phyloP scores from a whole-genome alignment of 345 rosid species.

The Citrus hindsii region DNA sequence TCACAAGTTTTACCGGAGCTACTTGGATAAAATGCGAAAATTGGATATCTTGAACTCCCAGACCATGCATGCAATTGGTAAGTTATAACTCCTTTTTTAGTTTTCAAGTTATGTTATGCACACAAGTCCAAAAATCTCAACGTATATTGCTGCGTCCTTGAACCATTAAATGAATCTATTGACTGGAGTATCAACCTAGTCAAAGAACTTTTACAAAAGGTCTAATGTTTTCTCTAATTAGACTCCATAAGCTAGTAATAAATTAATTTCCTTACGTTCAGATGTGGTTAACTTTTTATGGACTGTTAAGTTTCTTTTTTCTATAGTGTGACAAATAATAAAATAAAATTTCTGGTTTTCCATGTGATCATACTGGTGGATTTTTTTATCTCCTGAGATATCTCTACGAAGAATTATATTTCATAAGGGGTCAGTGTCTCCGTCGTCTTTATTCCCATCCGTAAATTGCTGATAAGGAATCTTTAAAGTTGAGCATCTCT shows the following conservation, averaged over 20 bases:
- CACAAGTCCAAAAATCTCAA: not conserved
- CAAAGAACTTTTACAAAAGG: not conserved
- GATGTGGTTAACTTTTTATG: not conserved
- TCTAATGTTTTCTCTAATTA: not conserved
- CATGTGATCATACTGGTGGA: not conserved
- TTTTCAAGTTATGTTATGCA: no score
- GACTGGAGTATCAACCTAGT: not conserved
- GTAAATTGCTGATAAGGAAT: conserved; percentile 2
- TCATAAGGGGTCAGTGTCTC: conserved; percentile 15
- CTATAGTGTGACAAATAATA: not conserved
- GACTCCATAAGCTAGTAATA: not conserved
- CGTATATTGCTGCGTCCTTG: not conserved
- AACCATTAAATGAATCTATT: not conserved
- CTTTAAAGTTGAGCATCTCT: conserved; percentile 2
- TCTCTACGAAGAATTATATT: conserved; percentile 11
- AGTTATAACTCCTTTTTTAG: not conserved
- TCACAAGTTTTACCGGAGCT: conserved; percentile 63
- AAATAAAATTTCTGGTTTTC: conserved; percentile 6
- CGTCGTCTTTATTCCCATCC: conserved; percentile 10
- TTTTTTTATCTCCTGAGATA: not conserved
- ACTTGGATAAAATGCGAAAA: conserved; percentile 64
- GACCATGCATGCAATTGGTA: conserved; percentile 68
- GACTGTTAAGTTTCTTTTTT: not conserved
- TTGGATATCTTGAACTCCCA: conserved; percentile 72
- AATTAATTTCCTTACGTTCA: not conserved